Percentiles rank a stretch among this genome's conserved stretches.
Conservation (phyloP, 2,329 filamentous ascomycete genomes). For the Diaporthe sp. region DNA sequence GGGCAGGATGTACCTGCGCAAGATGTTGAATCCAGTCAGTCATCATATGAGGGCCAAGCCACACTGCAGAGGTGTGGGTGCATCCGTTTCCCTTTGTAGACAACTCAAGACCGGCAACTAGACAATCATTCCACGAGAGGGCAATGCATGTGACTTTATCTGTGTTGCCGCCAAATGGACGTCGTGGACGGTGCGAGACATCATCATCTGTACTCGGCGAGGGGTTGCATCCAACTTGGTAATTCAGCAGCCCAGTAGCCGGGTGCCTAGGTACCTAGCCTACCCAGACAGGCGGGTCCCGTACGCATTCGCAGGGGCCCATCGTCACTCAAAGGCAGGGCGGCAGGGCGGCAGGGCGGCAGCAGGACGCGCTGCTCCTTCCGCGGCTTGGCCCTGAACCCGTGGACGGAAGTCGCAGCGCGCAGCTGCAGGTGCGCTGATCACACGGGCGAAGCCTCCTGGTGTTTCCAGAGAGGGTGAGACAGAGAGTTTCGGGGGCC, state of each 20-base stretch:
- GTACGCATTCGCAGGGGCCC: background rate
- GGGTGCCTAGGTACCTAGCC: background rate
- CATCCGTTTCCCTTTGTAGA: too few relatives aligned
- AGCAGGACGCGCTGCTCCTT: background rate
- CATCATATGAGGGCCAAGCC: too few relatives aligned
- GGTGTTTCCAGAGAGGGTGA: too few relatives aligned
- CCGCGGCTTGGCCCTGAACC: slow-evolving; percentile 1
- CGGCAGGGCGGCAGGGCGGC: background rate
- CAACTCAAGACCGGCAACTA: too few relatives aligned
- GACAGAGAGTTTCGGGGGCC: background rate
- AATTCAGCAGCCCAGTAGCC: background rate
- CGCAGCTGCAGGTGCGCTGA: slow-evolving; percentile 15
- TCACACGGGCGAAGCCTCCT: background rate
- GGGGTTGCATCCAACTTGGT: too few relatives aligned
- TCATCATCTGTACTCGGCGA: background rate
- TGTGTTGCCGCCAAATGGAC: too few relatives aligned
- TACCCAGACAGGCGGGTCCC: slow-evolving; percentile 3
- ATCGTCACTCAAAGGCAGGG: background rate
- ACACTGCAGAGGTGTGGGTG: too few relatives aligned
- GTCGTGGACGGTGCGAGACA: too few relatives aligned
- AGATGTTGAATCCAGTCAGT: too few relatives aligned
- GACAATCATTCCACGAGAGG: too few relatives aligned
- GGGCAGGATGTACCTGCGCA: background rate
- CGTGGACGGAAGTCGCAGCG: background rate
- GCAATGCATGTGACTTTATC: too few relatives aligned